Conservation (phyloP, 192 early-diverging fungal species). For the Backusella macrospora region DNA sequence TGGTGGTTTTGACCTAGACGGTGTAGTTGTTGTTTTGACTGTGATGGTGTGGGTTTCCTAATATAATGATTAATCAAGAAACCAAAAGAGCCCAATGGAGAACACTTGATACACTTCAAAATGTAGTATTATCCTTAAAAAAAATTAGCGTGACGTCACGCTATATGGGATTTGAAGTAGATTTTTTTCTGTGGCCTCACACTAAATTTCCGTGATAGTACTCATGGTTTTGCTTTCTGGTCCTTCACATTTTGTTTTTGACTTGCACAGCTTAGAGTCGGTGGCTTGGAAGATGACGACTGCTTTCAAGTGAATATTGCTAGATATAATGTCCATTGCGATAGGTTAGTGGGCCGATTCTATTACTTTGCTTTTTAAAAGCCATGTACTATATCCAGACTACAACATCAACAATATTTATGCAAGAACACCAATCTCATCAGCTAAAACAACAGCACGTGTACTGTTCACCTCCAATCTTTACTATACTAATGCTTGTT, state of each 20-base stretch:
- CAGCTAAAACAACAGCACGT: slow-evolving; percentile 14
- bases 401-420: slow-evolving; percentile 17
- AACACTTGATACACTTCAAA: too few relatives aligned
- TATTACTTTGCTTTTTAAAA: slow-evolving; percentile 14
- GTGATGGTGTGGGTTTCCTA: too few relatives aligned
- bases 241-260: not conserved
- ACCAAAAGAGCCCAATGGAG: too few relatives aligned
- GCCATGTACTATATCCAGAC: not conserved
- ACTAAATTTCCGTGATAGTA: slow-evolving; percentile 1
- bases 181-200: slow-evolving; percentile 1
- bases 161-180: slow-evolving; percentile 10
- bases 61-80: too few relatives aligned
- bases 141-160: slow-evolving; percentile 7
- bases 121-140: not conserved
- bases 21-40: too few relatives aligned
- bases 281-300: not conserved
- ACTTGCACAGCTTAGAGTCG: not conserved
- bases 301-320: slow-evolving; percentile 3
- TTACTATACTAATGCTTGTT: slow-evolving; percentile 5
- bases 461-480: not conserved
- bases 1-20: too few relatives aligned
- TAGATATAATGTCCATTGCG: not conserved
- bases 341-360: not conserved
- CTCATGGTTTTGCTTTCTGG: not conserved
- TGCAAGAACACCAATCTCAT: slow-evolving; percentile 12